Conservation (phyloP, 805 yeast species). For the Wickerhamiella nectarea region DNA sequence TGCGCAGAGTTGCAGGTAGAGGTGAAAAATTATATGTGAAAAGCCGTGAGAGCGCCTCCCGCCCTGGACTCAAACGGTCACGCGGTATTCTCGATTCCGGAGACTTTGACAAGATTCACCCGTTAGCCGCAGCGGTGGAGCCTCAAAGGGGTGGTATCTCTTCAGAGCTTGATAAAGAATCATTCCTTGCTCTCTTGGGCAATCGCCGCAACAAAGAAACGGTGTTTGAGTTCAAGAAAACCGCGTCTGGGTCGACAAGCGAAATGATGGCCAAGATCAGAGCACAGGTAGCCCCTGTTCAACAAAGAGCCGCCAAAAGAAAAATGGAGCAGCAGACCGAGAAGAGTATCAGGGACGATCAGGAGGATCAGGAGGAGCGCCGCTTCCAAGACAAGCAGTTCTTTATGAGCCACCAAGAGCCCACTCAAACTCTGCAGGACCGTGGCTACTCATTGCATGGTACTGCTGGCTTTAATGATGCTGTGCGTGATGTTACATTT, state of each 20-base stretch:
- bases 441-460: slow-evolving; percentile 43
- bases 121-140: slow-evolving; percentile 35
- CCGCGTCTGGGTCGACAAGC: slow-evolving; percentile 39
- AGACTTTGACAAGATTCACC: slow-evolving; percentile 80
- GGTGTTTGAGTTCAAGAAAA: slow-evolving; percentile 74
- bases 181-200: slow-evolving; percentile 59
- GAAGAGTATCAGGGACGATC: slow-evolving; percentile 36
- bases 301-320: slow-evolving; percentile 60
- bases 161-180: slow-evolving; percentile 57
- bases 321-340: slow-evolving; percentile 51
- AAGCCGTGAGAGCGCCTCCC: slow-evolving; percentile 76
- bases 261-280: slow-evolving; percentile 80
- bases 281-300: slow-evolving; percentile 77
- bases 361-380: slow-evolving; percentile 16
- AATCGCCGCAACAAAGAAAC: slow-evolving; percentile 71
- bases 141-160: slow-evolving; percentile 28
- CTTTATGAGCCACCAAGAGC: slow-evolving; percentile 82
- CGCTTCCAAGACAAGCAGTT: slow-evolving; percentile 53
- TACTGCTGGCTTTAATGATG: slow-evolving; percentile 56
- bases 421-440: slow-evolving; percentile 66
- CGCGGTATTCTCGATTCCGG: slow-evolving; percentile 46
- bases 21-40: slow-evolving; percentile 82
- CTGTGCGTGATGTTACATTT: slow-evolving; percentile 74
- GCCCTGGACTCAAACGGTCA: slow-evolving; percentile 71
- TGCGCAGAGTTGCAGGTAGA: slow-evolving; percentile 60